Conservation (phyloP, 2,329 filamentous ascomycete genomes). For the Colletotrichum destructivum region DNA sequence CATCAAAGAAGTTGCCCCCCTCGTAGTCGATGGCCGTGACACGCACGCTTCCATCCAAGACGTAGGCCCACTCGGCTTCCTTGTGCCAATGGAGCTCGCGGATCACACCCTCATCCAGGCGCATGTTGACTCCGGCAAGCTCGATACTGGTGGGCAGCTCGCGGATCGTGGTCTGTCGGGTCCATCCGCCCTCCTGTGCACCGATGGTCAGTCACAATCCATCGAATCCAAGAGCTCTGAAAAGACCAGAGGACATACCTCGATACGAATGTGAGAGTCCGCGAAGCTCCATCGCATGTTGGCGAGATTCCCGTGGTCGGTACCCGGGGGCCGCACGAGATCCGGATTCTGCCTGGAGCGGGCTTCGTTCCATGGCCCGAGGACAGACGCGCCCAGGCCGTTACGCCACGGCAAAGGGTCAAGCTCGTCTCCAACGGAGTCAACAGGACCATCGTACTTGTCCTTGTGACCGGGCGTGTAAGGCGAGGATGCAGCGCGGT, state of each 20-base stretch:
- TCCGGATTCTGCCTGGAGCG: conserved; percentile 82
- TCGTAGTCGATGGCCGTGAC: conserved; percentile 82
- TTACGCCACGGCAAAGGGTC: conserved; percentile 78
- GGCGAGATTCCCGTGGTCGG: conserved; percentile 78
- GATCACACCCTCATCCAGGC: conserved; percentile 80
- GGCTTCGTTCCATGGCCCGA: conserved; percentile 79
- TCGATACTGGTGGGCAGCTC: conserved; percentile 78
- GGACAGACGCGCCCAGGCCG: conserved; percentile 75
- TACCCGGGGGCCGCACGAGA: conserved; percentile 79
- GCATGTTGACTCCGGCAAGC: conserved; percentile 84
- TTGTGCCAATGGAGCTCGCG: conserved; percentile 88
- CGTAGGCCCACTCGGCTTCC: conserved; percentile 84
- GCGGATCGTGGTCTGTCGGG: conserved; percentile 78
- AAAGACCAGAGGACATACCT: conserved; percentile 59
- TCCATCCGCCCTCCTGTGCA: conserved; percentile 80
- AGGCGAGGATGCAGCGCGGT: conserved; percentile 58
- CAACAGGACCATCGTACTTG: conserved; percentile 74
- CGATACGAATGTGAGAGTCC: conserved; percentile 75
- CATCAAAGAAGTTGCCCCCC: conserved; percentile 83
- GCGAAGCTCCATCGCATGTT: conserved; percentile 83
- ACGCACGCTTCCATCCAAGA: conserved; percentile 79
- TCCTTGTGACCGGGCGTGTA: conserved; percentile 74
- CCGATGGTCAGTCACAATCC: not conserved
- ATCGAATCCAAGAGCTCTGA: not conserved
- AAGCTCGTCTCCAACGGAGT: conserved; percentile 70